Evolutionary conservation across 2,329 filamentous ascomycete genomes (phyloP).

Genomic region (Paecilomyces formosus): DNA sequence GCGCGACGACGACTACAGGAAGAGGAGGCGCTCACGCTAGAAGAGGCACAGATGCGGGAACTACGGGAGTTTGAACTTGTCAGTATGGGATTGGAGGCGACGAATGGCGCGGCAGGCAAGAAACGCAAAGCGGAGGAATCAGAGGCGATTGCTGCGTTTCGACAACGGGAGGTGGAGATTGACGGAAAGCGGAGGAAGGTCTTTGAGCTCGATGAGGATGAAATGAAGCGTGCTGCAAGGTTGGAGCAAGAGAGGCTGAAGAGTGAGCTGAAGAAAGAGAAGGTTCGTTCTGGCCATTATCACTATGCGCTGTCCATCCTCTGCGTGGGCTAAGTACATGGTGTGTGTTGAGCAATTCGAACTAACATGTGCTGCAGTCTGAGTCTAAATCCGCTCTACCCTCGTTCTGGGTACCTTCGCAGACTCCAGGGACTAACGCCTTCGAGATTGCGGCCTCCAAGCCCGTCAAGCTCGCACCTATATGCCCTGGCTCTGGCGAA

Average conservation of each 20-base stretch:
- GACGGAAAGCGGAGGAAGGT: constrained; percentile 61
- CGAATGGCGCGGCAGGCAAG: constrained; percentile 5
- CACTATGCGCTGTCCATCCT: background rate
- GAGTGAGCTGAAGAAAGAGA: constrained; percentile 65
- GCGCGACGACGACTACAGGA: constrained; percentile 57
- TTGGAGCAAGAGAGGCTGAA: constrained; percentile 65
- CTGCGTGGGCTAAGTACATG: too few species aligned
- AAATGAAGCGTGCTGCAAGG: constrained; percentile 61
- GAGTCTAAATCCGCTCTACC: constrained; percentile 63
- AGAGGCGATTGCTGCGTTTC: constrained; percentile 18
- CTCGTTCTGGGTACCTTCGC: constrained; percentile 87
- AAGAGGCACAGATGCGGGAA: constrained; percentile 62
- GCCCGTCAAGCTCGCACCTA: constrained; percentile 58
- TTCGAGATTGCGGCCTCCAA: constrained; percentile 52
- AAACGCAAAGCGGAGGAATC: constrained; percentile 16
- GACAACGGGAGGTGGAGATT: constrained; percentile 35
- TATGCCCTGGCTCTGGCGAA: constrained; percentile 67
- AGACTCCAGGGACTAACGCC: constrained; percentile 60
- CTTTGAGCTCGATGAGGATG: constrained; percentile 70
- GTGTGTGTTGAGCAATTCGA: background rate
- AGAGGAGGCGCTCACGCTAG: constrained; percentile 53
- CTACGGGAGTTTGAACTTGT: constrained; percentile 77
- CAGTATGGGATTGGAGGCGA: constrained; percentile 57
- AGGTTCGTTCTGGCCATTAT: constrained; percentile 40
- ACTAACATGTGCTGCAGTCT: constrained; percentile 15